Base-by-base conservation (phyloP, 1,139 yeast species). In the Entelexis paramagnoliae region DNA sequence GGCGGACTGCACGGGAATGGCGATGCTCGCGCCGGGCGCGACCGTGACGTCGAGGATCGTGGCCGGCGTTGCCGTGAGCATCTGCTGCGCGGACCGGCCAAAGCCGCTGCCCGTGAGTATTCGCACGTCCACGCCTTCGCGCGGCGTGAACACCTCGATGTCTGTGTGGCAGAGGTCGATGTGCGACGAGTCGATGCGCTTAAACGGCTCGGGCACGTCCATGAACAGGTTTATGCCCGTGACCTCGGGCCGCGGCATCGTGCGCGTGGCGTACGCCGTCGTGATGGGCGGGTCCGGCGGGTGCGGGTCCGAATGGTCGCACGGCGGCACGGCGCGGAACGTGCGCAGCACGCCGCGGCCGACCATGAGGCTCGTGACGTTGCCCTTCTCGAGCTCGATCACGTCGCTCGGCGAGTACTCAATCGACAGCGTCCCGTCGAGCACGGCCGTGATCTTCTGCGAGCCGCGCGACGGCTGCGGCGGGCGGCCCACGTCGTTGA, bases 281-380 rank as follows among this genome's bases (percentile, higher is more conserved):
- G 42, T 26, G 42, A 39, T 36, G 8, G 41, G 41, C 28, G 41
- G 41, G 17, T 11, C 17, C 10, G 41, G 41, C 30, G 42, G 32
- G 30, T 22, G 7, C 19, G 42, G 32, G 6, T 6, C 11, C 30
- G 42, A 39, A 20, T 43, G 22, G 7, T 38, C 40, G 13, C 33
- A 4, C 9, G 45, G 49, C 32, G 48, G 19, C 2, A 42, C 40
- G 17, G 95, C 95, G 79, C 85, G 83, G 63, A 85, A 94, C 6
- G 88, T 78, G 63, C 87, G 95, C 38, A 85, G 87, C 44, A 87
- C 79, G 51, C 95, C 96, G 59, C 75, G 78, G 52, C 96, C 96
- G 9, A 96, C 96, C 53, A 96, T 88, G 95, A 88, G 51, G 44
- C 57, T 52, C 70, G 20, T 73, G 65, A 24, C 82, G 34, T 58